Base-by-base conservation (phyloP, 2,329 filamentous ascomycete genomes). In the Colletotrichum magnum region DNA sequence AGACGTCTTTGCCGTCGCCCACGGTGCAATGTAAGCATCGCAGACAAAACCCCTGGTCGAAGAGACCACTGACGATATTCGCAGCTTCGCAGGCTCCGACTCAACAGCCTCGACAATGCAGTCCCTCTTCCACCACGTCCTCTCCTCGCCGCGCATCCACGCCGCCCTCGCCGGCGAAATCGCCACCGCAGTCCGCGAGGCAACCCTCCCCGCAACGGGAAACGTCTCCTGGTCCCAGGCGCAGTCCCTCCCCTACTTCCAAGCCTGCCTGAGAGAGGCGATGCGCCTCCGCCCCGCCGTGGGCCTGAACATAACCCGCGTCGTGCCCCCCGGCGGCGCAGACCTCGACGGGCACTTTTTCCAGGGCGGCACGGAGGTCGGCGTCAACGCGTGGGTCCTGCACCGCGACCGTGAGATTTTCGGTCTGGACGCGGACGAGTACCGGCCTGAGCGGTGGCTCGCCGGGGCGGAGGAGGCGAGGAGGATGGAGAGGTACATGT, bases 91-190 rank as follows among this genome's bases (percentile, higher is more conserved):
- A 16, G 88, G 88, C 28, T 89, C 88, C 21, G 88, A 90, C 77
- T 89, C 88, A 0, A 89, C 88, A 0, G 88, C 88, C 12, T 87
- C 85, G 7, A 87, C 86, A 0, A 88, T 88, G 86, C 85, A 88
- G 71, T 87, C 85, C 64, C 86, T 88, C 75, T 87, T 86, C 79
- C 85, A 83, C 79, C 82, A 83, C 50, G 79, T 85, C 0, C 79
- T 88, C 10, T 81, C 84, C 45, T 81, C 83, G 24, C 77, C 79
- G 2, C 75, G 72, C 0, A 80, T 87, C 12, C 84, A 87, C 72
- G 60, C 73, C 2, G 70, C 71, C 5, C 74, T 88, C 0, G 72
- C 78, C 1, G 57, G 75, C 18, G 87, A 88, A 73, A 81, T 90
- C 24, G 76, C 81, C 12, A 54, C 74, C 2, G 85, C 85, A 18